Percentiles rank a stretch among this genome's conserved stretches.
These are phyloP conservation scores for Tetrahymena elliotti DNA, from an alignment of 73 alveolate species.

Conservation along the genomic window DNA sequence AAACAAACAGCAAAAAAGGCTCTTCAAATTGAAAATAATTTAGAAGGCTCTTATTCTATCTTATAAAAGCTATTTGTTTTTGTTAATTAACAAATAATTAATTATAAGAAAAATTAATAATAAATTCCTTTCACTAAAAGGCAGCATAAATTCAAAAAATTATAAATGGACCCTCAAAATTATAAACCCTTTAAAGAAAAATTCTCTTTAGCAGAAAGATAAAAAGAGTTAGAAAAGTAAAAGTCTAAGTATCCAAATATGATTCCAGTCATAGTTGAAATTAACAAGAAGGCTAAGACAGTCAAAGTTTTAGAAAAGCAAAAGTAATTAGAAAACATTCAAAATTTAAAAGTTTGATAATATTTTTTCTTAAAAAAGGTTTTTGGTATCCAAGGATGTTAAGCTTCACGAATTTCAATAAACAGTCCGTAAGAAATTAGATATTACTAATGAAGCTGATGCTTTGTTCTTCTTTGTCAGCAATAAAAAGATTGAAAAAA, in stretches of 20 bases:
- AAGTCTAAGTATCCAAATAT: background rate
- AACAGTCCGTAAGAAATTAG: constrained; percentile 1
- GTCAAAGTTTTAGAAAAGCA: background rate
- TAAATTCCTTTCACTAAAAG: background rate
- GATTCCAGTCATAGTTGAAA: constrained; percentile 33
- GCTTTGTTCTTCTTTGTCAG: background rate
- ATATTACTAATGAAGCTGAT: background rate
- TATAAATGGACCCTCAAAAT: background rate
- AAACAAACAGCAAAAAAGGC: background rate
- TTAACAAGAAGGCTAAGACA: constrained; percentile 5
- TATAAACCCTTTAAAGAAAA: constrained; percentile 6
- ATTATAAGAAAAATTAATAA: background rate
- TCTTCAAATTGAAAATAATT: no score
- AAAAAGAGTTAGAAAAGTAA: background rate
- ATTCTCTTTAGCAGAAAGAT: constrained; percentile 1
- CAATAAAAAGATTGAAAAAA: background rate
- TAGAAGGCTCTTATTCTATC: background rate
- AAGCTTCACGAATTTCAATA: constrained; percentile 4
- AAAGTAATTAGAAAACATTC: background rate
- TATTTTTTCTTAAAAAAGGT: background rate
- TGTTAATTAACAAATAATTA: no score
- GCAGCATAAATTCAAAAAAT: background rate
- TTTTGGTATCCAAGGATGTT: constrained; percentile 26
- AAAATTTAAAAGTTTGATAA: background rate
- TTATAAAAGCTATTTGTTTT: no score